Evolutionary conservation across 768 basidiomycete genomes (phyloP).

Genomic region (Kwoniella dejecticola): DNA sequence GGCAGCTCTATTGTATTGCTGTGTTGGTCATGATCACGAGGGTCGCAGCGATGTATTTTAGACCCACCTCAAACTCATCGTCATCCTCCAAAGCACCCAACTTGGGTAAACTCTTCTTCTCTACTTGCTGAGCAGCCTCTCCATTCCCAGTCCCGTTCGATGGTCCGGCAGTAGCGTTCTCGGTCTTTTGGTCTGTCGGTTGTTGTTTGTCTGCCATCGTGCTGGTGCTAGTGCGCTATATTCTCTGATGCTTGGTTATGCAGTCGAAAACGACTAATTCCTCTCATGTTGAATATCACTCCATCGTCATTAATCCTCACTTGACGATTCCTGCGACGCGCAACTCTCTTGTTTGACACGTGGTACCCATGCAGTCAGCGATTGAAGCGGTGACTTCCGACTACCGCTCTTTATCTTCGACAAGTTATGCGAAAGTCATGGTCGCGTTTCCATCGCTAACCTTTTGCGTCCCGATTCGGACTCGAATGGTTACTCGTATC

Average conservation of each 20-base stretch:
- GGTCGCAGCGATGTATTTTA: too few relatives aligned
- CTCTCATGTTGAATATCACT: neutral
- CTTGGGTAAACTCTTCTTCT: conserved; percentile 61
- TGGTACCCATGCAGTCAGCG: too few relatives aligned
- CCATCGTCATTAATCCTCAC: neutral
- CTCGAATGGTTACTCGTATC: too few relatives aligned
- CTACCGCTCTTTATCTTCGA: too few relatives aligned
- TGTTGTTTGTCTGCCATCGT: conserved; percentile 24
- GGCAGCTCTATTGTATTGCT: too few relatives aligned
- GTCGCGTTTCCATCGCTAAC: too few relatives aligned
- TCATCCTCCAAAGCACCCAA: conserved; percentile 94
- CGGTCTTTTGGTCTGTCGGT: neutral
- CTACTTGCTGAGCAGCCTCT: neutral
- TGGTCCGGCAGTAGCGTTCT: conserved; percentile 22
- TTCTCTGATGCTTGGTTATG: neutral
- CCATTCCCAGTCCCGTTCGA: conserved; percentile 6
- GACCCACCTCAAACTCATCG: conserved; percentile 76
- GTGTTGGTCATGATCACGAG: too few relatives aligned
- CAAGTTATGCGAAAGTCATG: too few relatives aligned
- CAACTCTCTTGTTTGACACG: neutral
- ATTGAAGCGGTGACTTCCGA: too few relatives aligned
- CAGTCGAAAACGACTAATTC: neutral
- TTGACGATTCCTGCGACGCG: neutral
- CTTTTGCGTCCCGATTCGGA: too few relatives aligned
- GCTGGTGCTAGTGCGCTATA: neutral